Evolutionary conservation across 2,329 filamentous ascomycete species (phyloP), one percentile per base, ranked within the genome.

Genomic region (Bipolaris bicolor): DNA sequence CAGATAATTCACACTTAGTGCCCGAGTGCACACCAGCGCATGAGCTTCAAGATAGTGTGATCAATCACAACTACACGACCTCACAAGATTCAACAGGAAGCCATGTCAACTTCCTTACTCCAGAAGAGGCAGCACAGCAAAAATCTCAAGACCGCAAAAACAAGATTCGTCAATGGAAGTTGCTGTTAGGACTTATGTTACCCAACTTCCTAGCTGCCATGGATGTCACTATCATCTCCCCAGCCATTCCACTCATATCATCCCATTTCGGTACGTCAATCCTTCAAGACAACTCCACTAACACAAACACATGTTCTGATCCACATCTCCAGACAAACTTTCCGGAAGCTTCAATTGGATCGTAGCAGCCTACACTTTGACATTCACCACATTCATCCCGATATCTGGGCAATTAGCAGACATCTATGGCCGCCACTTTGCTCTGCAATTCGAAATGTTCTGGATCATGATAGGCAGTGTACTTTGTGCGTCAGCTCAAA

Each of bases 311-410:
- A 13, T 4, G 6, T 45, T 66, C 60, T 54, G 33, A 61, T 26
- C 5, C 6, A n/a, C 40, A 2, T 20, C 2, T 45, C 7, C 26
- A 72, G 80, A 83, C 16, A 83, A 88, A 64, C 79, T 88, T 2
- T 89, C 88, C 67, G 71, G 71, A 36, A 69, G 67, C 39, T 75
- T 76, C 57, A 76, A 75, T 46, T 90, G 87, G 86, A 88, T 91
- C 66, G 84, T 90, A 16, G 87, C 88, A 0, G 80, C 86, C 6
- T 90, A 89, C 73, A 90, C 87, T 50, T 78, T 91, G 13, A 88
- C 86, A 0, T 85, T 85, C 0, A 87, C 88, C 1, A 83, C 87
- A 1, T 90, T 89, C 62, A 86, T 90, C 7, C 87, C 87, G 3
- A 83, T 84, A 50, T 89, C 86, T 76, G 86, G 84, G 1, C 87